Conservation (phyloP, 257 asterid species). For the Nicotiana paniculata region DNA sequence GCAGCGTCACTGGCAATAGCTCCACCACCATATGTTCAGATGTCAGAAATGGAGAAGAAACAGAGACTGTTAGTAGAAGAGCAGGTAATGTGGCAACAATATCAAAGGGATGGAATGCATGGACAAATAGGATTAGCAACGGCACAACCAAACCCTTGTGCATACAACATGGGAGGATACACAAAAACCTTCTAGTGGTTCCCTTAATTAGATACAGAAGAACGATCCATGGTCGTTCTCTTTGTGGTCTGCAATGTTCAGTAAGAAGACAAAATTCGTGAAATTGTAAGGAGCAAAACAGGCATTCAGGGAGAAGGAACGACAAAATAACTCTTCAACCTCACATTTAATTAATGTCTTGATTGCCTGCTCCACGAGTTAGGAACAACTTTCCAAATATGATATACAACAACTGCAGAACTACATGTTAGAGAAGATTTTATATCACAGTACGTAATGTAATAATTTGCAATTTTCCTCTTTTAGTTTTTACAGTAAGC, state of each 20-base stretch:
- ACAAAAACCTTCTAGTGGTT: conserved; percentile 20
- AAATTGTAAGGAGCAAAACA: not conserved
- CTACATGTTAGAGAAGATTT: conserved; percentile 1
- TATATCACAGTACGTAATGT: not conserved
- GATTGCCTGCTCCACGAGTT: not conserved
- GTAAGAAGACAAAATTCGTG: not conserved
- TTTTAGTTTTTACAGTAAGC: not conserved
- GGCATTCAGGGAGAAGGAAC: not conserved
- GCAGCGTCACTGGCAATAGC: conserved; percentile 67
- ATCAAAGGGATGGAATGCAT: conserved; percentile 72
- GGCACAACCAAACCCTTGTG: conserved; percentile 27
- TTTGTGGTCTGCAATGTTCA: not conserved
- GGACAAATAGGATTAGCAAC: conserved; percentile 51
- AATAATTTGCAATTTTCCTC: not conserved
- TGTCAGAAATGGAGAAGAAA: conserved; percentile 92
- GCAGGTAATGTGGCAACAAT: conserved; percentile 88
- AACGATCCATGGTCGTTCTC: not conserved
- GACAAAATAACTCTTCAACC: not conserved
- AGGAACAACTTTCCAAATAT: not conserved
- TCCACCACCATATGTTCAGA: conserved; percentile 85
- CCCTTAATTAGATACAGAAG: not conserved
- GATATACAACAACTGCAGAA: not conserved
- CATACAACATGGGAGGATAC: conserved; percentile 45
- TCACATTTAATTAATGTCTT: not conserved
- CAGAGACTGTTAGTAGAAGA: conserved; percentile 61